Percentiles rank a stretch among this genome's conserved stretches.
phyloP scores from a whole-genome alignment of 2,329 filamentous ascomycete species.

The Akanthomyces uredinophilus region DNA sequence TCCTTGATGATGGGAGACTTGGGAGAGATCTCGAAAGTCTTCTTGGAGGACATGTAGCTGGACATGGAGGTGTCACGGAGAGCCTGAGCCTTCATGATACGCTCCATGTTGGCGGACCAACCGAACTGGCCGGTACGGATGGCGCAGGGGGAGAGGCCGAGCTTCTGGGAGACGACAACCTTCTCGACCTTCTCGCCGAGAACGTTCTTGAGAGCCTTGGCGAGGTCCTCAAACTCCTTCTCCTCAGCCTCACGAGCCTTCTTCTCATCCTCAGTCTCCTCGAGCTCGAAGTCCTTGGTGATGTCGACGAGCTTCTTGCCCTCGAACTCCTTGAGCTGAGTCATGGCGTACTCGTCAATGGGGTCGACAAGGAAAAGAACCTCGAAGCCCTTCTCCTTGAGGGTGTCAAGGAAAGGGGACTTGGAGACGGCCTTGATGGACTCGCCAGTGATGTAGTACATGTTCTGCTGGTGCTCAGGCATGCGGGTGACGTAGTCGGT shows the following conservation, averaged over 20 bases:
- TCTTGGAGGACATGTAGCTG: conserved; percentile 99
- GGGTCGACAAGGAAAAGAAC: conserved; percentile 99
- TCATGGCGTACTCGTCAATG: conserved; percentile 99
- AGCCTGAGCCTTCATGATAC: conserved; percentile 99
- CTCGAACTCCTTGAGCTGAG: conserved; percentile 99
- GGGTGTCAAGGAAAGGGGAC: conserved; percentile 97
- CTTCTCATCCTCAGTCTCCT: conserved; percentile 99
- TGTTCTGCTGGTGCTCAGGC: conserved; percentile 99
- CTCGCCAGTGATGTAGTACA: conserved; percentile 99
- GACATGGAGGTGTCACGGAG: conserved; percentile 99
- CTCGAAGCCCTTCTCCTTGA: conserved; percentile 99
- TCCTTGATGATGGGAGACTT: conserved; percentile 97
- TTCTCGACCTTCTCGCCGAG: conserved; percentile 99
- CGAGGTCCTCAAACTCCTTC: conserved; percentile 93
- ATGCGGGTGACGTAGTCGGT: conserved; percentile 98
- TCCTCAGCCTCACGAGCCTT: conserved; percentile 87
- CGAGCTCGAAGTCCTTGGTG: conserved; percentile 99
- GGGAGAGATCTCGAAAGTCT: conserved; percentile 99
- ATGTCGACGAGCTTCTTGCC: conserved; percentile 99
- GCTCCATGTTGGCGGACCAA: conserved; percentile 99
- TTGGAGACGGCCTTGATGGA: conserved; percentile 96
- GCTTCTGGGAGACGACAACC: conserved; percentile 98
- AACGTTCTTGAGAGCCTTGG: conserved; percentile 98
- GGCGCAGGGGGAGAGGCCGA: conserved; percentile 87
- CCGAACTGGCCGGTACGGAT: conserved; percentile 99